Percentiles rank a stretch among this genome's conserved stretches.
phyloP scores from a whole-genome alignment of 2,329 filamentous ascomycete species.

The Didymella pinodella region DNA sequence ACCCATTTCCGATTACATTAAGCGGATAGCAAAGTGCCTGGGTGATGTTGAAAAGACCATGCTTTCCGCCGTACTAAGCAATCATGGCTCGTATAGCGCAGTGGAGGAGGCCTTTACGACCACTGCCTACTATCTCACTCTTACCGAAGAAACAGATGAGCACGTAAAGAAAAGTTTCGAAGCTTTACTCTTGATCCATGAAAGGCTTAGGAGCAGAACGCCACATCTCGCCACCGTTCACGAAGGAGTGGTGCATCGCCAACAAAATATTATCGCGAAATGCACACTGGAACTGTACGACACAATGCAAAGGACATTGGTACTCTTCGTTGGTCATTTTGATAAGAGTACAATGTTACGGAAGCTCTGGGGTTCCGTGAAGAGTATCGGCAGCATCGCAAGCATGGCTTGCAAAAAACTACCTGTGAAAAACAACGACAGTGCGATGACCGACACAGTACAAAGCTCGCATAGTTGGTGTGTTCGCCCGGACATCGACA shows the following conservation, averaged over 20 bases:
- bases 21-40: slow-evolving; percentile 24
- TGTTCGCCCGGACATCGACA: slow-evolving; percentile 23
- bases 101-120: slow-evolving; percentile 39
- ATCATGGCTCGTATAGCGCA: slow-evolving; percentile 8
- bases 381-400: slow-evolving; percentile 23
- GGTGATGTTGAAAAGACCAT: slow-evolving; percentile 39
- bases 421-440: slow-evolving; percentile 16
- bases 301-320: slow-evolving; percentile 25
- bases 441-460: slow-evolving; percentile 20
- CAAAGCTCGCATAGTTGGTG: slow-evolving; percentile 24
- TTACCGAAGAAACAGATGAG: slow-evolving; percentile 27
- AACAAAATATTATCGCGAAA: slow-evolving; percentile 24
- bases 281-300: slow-evolving; percentile 24
- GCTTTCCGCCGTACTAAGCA: slow-evolving; percentile 24
- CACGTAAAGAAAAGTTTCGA: slow-evolving; percentile 12
- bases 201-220: not conserved
- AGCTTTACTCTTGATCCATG: not conserved
- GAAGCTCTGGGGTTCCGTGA: slow-evolving; percentile 41
- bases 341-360: slow-evolving; percentile 32
- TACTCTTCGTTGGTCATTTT: slow-evolving; percentile 35
- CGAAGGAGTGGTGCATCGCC: slow-evolving; percentile 23
- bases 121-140: slow-evolving; percentile 34
- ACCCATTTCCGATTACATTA: not conserved
- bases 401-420: slow-evolving; percentile 8
- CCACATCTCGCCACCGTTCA: slow-evolving; percentile 23